phyloP scores from a whole-genome alignment of 208 protist species.

The Phytomonas francai region DNA sequence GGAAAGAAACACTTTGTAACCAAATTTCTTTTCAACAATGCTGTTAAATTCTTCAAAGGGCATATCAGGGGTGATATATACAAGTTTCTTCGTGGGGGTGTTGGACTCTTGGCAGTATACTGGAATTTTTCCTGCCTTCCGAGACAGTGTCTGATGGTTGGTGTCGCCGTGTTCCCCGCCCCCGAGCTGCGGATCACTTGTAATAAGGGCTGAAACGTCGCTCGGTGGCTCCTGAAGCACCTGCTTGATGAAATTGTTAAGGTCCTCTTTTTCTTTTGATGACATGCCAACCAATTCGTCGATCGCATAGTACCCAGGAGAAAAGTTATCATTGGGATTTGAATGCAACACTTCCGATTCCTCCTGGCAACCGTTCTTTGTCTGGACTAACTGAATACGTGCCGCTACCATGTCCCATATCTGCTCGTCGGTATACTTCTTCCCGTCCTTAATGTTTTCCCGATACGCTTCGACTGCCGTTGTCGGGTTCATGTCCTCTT shows the following conservation, averaged over 20 bases:
- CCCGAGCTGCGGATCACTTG: conserved; percentile 22
- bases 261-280: conserved; percentile 45
- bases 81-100: conserved; percentile 43
- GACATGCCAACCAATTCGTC: conserved; percentile 52
- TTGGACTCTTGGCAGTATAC: conserved; percentile 74
- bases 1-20: conserved; percentile 47
- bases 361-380: conserved; percentile 1
- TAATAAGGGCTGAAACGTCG: conserved; percentile 29
- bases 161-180: conserved; percentile 31
- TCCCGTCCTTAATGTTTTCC: conserved; percentile 39
- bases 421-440: conserved; percentile 33
- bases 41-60: conserved; percentile 59
- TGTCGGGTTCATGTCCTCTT: conserved; percentile 35
- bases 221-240: conserved; percentile 48
- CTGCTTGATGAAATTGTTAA: conserved; percentile 73
- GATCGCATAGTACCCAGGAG: conserved; percentile 17
- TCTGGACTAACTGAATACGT: conserved; percentile 17
- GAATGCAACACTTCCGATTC: background rate
- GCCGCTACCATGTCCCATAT: conserved; percentile 45
- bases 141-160: conserved; percentile 18
- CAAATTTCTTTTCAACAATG: conserved; percentile 80
- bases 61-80: conserved; percentile 56
- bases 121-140: conserved; percentile 52
- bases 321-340: background rate
- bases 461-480: conserved; percentile 59